Conservation (phyloP, 345 rosid genomes). For the Pseudoturritis turrita region DNA sequence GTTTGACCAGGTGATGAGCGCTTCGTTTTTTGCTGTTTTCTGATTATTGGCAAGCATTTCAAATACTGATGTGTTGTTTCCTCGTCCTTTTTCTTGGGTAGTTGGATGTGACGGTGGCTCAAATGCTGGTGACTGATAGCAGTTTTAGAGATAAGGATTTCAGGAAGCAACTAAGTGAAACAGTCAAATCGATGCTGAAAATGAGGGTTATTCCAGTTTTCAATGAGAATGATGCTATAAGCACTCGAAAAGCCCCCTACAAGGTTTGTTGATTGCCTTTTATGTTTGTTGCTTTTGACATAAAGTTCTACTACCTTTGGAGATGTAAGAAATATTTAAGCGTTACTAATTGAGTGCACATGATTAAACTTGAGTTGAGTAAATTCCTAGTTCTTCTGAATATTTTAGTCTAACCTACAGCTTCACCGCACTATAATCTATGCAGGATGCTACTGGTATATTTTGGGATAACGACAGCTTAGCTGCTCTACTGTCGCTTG, state of each 20-base stretch:
- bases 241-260: slow-evolving; percentile 96
- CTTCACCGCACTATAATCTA: neutral
- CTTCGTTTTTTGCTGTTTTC: neutral
- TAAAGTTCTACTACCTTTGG: neutral
- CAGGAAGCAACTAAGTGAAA: slow-evolving; percentile 78
- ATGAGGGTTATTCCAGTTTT: slow-evolving; percentile 84
- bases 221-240: slow-evolving; percentile 96
- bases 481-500: slow-evolving; percentile 85
- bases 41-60: neutral
- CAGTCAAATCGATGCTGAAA: slow-evolving; percentile 56
- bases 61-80: neutral
- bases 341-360: neutral
- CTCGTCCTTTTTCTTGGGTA: slow-evolving; percentile 28
- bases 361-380: neutral
- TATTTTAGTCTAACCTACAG: neutral
- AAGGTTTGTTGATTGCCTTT: slow-evolving; percentile 46
- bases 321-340: neutral
- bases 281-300: neutral
- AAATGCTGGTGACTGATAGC: slow-evolving; percentile 91
- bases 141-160: slow-evolving; percentile 76
- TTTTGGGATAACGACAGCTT: slow-evolving; percentile 99
- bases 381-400: neutral
- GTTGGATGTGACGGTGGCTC: slow-evolving; percentile 95
- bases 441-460: slow-evolving; percentile 98
- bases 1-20: slow-evolving; percentile 68